A percentile compares a stretch with the other conserved stretches of the same genome.
phyloP scores from a whole-genome alignment of 2,329 filamentous ascomycete genomes.

The Exophiala sideris region DNA sequence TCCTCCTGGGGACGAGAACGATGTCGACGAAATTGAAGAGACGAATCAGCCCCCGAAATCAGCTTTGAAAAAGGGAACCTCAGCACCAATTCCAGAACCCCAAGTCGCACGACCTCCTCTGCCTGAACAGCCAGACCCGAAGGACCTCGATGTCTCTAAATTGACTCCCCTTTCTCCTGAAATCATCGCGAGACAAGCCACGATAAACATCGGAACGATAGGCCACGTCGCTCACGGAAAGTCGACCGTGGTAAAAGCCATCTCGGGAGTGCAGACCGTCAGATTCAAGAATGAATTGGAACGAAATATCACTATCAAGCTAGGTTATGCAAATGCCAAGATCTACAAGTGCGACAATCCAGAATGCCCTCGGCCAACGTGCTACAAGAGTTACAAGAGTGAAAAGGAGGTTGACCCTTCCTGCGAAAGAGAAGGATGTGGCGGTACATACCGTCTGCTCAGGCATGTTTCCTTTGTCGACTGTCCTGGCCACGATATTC shows the following conservation, averaged over 20 bases:
- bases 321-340: constrained; percentile 98
- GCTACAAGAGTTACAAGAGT: constrained; percentile 96
- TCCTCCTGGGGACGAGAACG: constrained; percentile 44
- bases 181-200: constrained; percentile 96
- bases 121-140: constrained; percentile 90
- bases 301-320: constrained; percentile 99
- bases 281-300: constrained; percentile 99
- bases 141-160: constrained; percentile 75
- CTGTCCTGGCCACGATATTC: constrained; percentile 99
- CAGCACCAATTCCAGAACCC: constrained; percentile 47
- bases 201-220: constrained; percentile 98
- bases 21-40: constrained; percentile 58
- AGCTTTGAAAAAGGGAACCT: constrained; percentile 72
- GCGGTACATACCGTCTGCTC: constrained; percentile 79
- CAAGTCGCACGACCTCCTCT: constrained; percentile 62
- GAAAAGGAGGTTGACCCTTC: constrained; percentile 97
- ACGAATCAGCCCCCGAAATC: constrained; percentile 70
- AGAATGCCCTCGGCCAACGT: constrained; percentile 87
- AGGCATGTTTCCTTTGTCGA: constrained; percentile 98
- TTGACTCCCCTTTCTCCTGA: constrained; percentile 87
- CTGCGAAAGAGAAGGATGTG: constrained; percentile 89
- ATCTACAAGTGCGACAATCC: constrained; percentile 97
- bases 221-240: constrained; percentile 99
- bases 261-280: constrained; percentile 97
- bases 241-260: constrained; percentile 97